Conservation (phyloP, 192 early-diverging fungal genomes). For the Coemansia guatemalensis region DNA sequence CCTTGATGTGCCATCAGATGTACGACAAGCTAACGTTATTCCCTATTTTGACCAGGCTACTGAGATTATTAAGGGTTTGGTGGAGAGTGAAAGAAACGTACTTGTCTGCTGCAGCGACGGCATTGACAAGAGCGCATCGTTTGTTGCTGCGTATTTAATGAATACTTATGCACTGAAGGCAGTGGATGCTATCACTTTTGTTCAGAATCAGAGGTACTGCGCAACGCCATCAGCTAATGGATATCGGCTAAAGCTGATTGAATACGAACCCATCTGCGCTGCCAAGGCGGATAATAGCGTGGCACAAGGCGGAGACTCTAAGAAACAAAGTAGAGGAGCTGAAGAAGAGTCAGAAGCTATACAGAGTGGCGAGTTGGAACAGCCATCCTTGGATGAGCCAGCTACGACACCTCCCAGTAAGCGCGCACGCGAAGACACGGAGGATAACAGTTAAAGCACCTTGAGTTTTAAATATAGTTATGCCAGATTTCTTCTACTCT, state of each 20-base stretch:
- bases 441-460: too few relatives aligned
- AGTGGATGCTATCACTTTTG: conserved; percentile 71
- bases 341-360: conserved; percentile 15
- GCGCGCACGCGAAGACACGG: conserved; percentile 11
- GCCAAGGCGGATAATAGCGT: conserved; percentile 7
- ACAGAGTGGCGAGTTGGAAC: not conserved
- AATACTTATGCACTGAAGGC: conserved; percentile 66
- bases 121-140: conserved; percentile 79
- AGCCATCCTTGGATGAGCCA: conserved; percentile 1
- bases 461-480: not conserved
- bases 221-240: conserved; percentile 45
- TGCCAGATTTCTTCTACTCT: too few relatives aligned
- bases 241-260: conserved; percentile 43
- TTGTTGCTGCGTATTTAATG: conserved; percentile 92
- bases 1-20: conserved; percentile 77
- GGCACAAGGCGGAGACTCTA: not conserved
- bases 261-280: conserved; percentile 50
- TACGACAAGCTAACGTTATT: conserved; percentile 77
- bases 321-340: conserved; percentile 17
- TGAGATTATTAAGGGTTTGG: conserved; percentile 57
- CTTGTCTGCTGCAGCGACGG: conserved; percentile 77
- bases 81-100: conserved; percentile 52
- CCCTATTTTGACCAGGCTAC: conserved; percentile 68
- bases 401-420: conserved; percentile 17
- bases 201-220: conserved; percentile 86